Evolutionary conservation across 2,329 filamentous ascomycete genomes (phyloP), one percentile per base, ranked within the genome.

Genomic region (Cladophialophora psammophila): DNA sequence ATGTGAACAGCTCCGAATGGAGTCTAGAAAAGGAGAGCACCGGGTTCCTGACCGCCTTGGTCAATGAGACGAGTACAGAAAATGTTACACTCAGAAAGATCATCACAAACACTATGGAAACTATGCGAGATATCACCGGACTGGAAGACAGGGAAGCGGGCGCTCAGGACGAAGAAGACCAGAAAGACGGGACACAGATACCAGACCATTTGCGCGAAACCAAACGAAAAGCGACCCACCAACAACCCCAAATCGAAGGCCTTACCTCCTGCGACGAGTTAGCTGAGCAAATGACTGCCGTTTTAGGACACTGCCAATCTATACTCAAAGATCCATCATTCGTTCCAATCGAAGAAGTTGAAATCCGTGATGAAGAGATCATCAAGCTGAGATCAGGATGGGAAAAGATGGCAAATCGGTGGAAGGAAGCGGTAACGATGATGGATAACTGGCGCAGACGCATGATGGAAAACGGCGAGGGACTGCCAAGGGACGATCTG

Each of bases 301-400:
- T 96, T 9, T 84, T 98, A 67, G 88, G 91, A 38, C 93, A 96
- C 75, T 86, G 99, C 70, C 87, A 91, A 71, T 90, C 86, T 2
- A 87, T 99, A 42, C 84, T 99, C 53, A 97, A 93, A 8, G 98
- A 98, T 75, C 95, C 95, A 1, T 96, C 94, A 2, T 99, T 98
- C 77, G 95, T 97, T 13, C 92, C 94, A 0, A 88, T 98, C 26
- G 95, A 98, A 74, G 95, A 98, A 77, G 93, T 99, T 1, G 90
- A 96, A 75, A 81, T 93, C n/a, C 88, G 94, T 63, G 94, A 99
- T 71, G 91, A 96, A 67, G 94, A 97, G 77, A 98, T 99, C 71
- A 85, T 86, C 60, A 87, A 92, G 60, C 83, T 99, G 56, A 88
- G 92, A 63, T 87, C 91, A 63, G 93, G 94, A 15, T 96, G 94